Conservation (phyloP, 2,329 filamentous ascomycete species). For the Curvularia eragrostidis region DNA sequence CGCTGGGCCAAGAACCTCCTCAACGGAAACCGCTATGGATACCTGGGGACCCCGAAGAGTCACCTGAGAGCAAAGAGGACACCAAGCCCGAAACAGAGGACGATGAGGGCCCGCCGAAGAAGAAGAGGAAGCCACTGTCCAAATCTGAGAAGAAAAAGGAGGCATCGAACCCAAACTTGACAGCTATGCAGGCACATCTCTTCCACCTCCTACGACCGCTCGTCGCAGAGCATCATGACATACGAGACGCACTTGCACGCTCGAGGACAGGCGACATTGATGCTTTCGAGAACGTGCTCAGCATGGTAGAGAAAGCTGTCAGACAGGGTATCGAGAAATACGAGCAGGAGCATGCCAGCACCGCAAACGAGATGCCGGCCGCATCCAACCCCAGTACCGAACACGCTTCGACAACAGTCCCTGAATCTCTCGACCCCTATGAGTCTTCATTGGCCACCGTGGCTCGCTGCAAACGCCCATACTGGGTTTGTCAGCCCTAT, state of each 20-base stretch:
- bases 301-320: slow-evolving; percentile 76
- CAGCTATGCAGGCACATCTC: slow-evolving; percentile 86
- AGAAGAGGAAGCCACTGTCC: slow-evolving; percentile 44
- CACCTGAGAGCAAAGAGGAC: slow-evolving; percentile 46
- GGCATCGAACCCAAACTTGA: slow-evolving; percentile 69
- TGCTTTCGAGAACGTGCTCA: slow-evolving; percentile 77
- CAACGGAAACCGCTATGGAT: slow-evolving; percentile 75
- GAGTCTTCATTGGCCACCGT: slow-evolving; percentile 71
- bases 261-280: slow-evolving; percentile 73
- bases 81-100: slow-evolving; percentile 23
- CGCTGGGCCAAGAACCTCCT: slow-evolving; percentile 71
- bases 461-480: slow-evolving; percentile 77
- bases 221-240: slow-evolving; percentile 78
- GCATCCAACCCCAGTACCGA: slow-evolving; percentile 4
- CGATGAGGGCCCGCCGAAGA: slow-evolving; percentile 43
- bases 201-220: slow-evolving; percentile 90
- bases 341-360: slow-evolving; percentile 47
- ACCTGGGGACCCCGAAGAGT: slow-evolving; percentile 57
- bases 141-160: slow-evolving; percentile 58
- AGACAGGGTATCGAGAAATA: slow-evolving; percentile 75
- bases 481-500: slow-evolving; percentile 90
- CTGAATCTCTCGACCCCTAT: slow-evolving; percentile 38
- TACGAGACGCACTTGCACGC: slow-evolving; percentile 82
- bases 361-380: neutral
- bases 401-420: neutral